Base-by-base conservation (phyloP, 1,139 yeast species). In the Hansenula sp. region DNA sequence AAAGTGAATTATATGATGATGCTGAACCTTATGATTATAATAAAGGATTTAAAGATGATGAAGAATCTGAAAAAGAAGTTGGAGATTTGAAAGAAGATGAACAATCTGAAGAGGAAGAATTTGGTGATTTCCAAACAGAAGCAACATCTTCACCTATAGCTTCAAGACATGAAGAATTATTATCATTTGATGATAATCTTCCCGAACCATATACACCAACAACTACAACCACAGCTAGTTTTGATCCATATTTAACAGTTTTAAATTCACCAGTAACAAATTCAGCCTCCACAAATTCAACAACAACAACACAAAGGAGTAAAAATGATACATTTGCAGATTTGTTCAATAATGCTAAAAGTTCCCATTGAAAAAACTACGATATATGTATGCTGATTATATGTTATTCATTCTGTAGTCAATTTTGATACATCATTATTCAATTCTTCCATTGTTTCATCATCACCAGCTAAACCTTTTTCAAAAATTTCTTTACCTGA, bases 401-500 rank as follows among this genome's bases (percentile, higher is more conserved):
- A 12, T 14, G 10, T 20, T n/a, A 12, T 18, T 29, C 50, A 16
- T 13, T 24, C 8, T 29, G 41, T 19, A 16, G 24, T 16, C 6
- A 28, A 14, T 30, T 37, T 48, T 16, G 42, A 40, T 28, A 47
- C 36, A 18, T 47, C 52, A 8, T 44, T 41, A 24, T 40, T 21
- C 4, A 50, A 32, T 12, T 62, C 69, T 13, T 61, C 77, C 17
- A 59, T 68, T 34, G 64, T 75, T 36, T 77, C 86, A 9, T 66
- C 79, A 25, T 73, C 79, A 44, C 79, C 80, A 33, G 85, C 94
- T 55, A 89, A 73, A 37, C 97, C 97, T 57, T 75, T 75, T 57
- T 89, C 97, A 58, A 90, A 92, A 45, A 92, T 84, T 62, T 89
- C 92, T 52, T 78, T 74, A 17, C 98, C 98, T 0, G 95, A 82